Percentiles rank a stretch among this genome's conserved stretches.
These are phyloP conservation scores for Xerocomus minutiporus DNA, from an alignment of 1,284 basidiomycete genomes.

Conservation along the genomic window DNA sequence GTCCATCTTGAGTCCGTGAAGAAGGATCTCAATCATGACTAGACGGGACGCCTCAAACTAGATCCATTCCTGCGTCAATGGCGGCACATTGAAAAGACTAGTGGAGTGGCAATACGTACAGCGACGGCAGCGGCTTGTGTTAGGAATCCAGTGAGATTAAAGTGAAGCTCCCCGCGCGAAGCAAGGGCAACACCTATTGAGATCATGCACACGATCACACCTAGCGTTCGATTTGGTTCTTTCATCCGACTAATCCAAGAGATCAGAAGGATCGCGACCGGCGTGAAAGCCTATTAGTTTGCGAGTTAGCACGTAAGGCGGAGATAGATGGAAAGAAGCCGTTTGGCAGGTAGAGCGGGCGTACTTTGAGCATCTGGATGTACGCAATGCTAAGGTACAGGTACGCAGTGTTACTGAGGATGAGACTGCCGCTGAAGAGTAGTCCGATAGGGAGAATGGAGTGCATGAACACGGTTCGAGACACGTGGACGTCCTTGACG, in stretches of 20 bases:
- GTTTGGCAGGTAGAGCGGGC: conserved; percentile 4
- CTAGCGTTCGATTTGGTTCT: conserved; percentile 80
- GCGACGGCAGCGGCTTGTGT: conserved; percentile 78
- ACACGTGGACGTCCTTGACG: conserved; percentile 82
- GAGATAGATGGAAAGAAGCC: not conserved
- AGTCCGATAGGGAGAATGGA: conserved; percentile 93
- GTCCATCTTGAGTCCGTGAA: conserved; percentile 97
- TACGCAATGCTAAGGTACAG: conserved; percentile 88
- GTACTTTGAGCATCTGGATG: conserved; percentile 96
- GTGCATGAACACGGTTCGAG: conserved; percentile 74
- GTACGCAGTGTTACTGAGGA: conserved; percentile 93
- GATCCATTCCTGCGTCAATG: conserved; percentile 11
- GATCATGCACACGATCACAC: conserved; percentile 87
- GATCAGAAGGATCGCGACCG: conserved; percentile 92
- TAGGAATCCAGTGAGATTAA: conserved; percentile 84
- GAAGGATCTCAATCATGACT: conserved; percentile 93
- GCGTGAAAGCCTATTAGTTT: conserved; percentile 79
- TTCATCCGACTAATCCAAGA: conserved; percentile 88
- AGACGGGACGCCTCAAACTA: conserved; percentile 87
- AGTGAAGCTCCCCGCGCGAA: conserved; percentile 82
- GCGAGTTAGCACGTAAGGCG: conserved; percentile 6
- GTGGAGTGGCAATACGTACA: conserved; percentile 40
- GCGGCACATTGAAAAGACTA: not conserved
- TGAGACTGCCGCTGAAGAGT: conserved; percentile 88
- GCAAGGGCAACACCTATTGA: conserved; percentile 87